These are phyloP conservation scores for Coemansia sp. DNA, from an alignment of 192 early-diverging fungal species.

Conservation along the genomic window DNA sequence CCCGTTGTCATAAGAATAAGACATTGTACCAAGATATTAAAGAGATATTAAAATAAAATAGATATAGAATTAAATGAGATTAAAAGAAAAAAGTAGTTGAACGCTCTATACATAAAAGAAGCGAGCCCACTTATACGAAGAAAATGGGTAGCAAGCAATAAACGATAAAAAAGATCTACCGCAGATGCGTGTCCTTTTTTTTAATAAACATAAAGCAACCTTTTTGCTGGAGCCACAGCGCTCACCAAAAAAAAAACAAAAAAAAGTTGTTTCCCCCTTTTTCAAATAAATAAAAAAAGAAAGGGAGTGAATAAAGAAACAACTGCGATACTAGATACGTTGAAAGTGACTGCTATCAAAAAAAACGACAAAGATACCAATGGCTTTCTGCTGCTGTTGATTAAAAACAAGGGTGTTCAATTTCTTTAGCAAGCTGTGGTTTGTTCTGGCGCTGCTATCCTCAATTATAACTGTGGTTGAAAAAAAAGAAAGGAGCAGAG, in stretches of 20 bases:
- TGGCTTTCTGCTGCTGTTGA: not conserved
- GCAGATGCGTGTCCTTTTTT: conserved; percentile 12
- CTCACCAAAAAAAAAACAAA: not conserved
- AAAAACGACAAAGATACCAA: not conserved
- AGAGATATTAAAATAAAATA: conserved; percentile 1
- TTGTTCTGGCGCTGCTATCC: no score
- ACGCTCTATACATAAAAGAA: conserved; percentile 5
- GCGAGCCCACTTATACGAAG: no score
- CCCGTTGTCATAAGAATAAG: conserved; percentile 51
- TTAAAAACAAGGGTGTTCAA: no score
- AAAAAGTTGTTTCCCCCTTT: not conserved
- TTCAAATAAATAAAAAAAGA: not conserved
- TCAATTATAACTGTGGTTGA: no score
- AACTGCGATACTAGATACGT: not conserved
- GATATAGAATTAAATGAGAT: conserved; percentile 1
- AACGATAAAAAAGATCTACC: conserved; percentile 17
- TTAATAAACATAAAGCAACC: conserved; percentile 1
- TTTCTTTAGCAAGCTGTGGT: no score
- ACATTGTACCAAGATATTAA: conserved; percentile 18
- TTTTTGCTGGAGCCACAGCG: not conserved
- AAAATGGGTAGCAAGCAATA: not conserved
- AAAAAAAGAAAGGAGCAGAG: conserved; percentile 3
- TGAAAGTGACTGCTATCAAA: not conserved
- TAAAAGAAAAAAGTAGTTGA: conserved; percentile 9
- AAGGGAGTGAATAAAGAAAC: not conserved